Evolutionary conservation across 495 filamentous ascomycete genomes (phyloP), one percentile per base, ranked within the genome.

Genomic region (Gamarada debralockiae): DNA sequence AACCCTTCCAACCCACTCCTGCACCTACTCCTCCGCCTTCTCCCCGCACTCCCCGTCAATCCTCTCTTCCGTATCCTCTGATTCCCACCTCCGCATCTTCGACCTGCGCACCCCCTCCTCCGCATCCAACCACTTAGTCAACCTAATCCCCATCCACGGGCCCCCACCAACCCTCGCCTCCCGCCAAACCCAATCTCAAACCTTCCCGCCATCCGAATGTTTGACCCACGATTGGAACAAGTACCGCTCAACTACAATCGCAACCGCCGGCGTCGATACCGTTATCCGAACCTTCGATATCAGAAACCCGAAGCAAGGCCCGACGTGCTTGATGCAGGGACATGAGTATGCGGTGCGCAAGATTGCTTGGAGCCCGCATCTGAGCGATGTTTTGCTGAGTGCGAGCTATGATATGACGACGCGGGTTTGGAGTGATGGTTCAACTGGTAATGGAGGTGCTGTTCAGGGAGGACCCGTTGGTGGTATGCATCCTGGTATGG

Each of bases 171-270:
- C 47, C 2, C 63, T 72, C 9, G 70, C 70, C 24, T 70, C 53
- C 56, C 66, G 21, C 57, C 63, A 59, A 41, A 65, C 52, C 58
- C 72, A 58, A 45, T 14, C 55, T 22, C 64, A 66, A 55, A 52
- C 64, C 17, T 60, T 64, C 34, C 62, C 62, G 18, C 78, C 68
- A 42, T 73, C 46, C 68, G 93, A 98, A 72, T 79, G 85, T 24
- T 79, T 98, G 14, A 97, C 92, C 2, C 93, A 97, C 66, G 93
- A 98, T 69, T 97, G 95, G 95, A 98, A 98, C 68, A 98, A 98
- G 66, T 98, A 98, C 66, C 83, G 86, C 1, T 80, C 87, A 25
- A 84, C 81, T 0, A 74, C 96, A 17, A 66, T 98, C 37, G 95
- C 95, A 0, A 86, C 88, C 0, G 93, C 79, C 0, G 93, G 93